Evolutionary conservation across 441 rosid species (phyloP).

Genomic region (Bocquillonia castaneifolia): DNA sequence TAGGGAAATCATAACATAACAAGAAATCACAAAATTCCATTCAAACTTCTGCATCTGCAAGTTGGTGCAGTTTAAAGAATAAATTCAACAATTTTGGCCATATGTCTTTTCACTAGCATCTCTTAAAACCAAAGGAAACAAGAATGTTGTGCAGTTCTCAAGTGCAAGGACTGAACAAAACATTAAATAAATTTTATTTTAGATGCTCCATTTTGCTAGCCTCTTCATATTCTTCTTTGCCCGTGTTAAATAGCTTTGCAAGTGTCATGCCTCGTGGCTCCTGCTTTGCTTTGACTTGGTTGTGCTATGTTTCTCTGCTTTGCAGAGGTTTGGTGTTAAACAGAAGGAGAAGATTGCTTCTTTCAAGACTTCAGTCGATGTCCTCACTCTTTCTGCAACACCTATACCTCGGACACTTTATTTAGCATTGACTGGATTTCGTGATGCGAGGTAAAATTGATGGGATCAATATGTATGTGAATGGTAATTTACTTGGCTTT

Average conservation of each 20-base stretch:
- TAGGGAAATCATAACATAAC: background rate
- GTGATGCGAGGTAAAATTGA: slow-evolving; percentile 83
- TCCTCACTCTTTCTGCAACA: slow-evolving; percentile 94
- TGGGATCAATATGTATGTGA: slow-evolving; percentile 6
- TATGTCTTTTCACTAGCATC: background rate
- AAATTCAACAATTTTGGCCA: background rate
- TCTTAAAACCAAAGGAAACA: background rate
- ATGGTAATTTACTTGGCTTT: slow-evolving; percentile 15
- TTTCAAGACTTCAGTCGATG: slow-evolving; percentile 91
- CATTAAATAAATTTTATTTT: background rate
- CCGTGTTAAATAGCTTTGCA: background rate
- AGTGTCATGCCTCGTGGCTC: slow-evolving; percentile 18
- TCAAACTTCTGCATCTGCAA: background rate
- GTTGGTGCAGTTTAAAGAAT: background rate
- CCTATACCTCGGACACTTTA: slow-evolving; percentile 98
- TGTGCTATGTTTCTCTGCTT: slow-evolving; percentile 28
- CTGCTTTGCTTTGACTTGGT: slow-evolving; percentile 25
- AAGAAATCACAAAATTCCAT: background rate
- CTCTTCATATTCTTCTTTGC: background rate
- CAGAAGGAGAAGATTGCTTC: slow-evolving; percentile 98
- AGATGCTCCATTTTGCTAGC: background rate
- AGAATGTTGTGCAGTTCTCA: background rate
- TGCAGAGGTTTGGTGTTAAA: slow-evolving; percentile 95
- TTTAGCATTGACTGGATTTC: slow-evolving; percentile 95
- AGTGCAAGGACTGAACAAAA: background rate